Percentiles rank a stretch among this genome's conserved stretches.
Evolutionary conservation across 805 yeast genomes (phyloP).

Genomic region (Yarrowia sp.): DNA sequence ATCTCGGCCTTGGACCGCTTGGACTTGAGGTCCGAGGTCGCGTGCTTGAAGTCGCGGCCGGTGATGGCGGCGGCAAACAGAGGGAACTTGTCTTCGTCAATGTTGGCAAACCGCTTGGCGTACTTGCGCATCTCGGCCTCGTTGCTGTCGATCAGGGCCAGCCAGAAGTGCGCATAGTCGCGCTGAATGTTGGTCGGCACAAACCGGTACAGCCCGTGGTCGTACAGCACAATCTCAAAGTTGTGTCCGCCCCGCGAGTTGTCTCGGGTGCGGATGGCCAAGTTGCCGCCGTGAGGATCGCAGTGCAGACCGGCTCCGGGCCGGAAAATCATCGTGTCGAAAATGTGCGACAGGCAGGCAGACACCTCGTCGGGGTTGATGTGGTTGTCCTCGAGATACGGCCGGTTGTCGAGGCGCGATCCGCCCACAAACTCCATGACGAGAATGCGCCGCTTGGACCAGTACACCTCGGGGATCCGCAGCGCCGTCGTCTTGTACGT

Average conservation of each 20-base stretch:
- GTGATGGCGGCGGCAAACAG: slow-evolving; percentile 91
- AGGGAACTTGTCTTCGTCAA: slow-evolving; percentile 73
- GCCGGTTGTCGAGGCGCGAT: slow-evolving; percentile 72
- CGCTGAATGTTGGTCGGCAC: slow-evolving; percentile 75
- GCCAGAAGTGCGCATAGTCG: slow-evolving; percentile 89
- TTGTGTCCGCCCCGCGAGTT: slow-evolving; percentile 52
- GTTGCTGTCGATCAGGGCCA: slow-evolving; percentile 75
- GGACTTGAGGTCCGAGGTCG: slow-evolving; percentile 52
- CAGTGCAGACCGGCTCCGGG: slow-evolving; percentile 92
- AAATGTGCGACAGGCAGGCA: slow-evolving; percentile 80
- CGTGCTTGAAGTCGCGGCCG: slow-evolving; percentile 82
- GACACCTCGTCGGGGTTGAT: slow-evolving; percentile 79
- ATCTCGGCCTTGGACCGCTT: slow-evolving; percentile 63
- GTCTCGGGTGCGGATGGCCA: slow-evolving; percentile 62
- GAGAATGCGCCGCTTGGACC: slow-evolving; percentile 67
- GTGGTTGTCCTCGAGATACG: slow-evolving; percentile 57
- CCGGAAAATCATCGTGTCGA: slow-evolving; percentile 92
- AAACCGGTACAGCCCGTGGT: slow-evolving; percentile 89
- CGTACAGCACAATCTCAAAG: slow-evolving; percentile 88
- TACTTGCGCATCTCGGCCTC: slow-evolving; percentile 63
- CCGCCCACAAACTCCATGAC: slow-evolving; percentile 89
- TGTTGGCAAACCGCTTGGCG: slow-evolving; percentile 76
- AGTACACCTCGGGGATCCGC: slow-evolving; percentile 67
- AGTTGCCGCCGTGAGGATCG: slow-evolving; percentile 97
- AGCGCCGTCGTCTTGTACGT: slow-evolving; percentile 66